Evolutionary conservation across 139 green algal species (phyloP), one percentile per base, ranked within the genome.

Genomic region (Medakamo hakoo): DNA sequence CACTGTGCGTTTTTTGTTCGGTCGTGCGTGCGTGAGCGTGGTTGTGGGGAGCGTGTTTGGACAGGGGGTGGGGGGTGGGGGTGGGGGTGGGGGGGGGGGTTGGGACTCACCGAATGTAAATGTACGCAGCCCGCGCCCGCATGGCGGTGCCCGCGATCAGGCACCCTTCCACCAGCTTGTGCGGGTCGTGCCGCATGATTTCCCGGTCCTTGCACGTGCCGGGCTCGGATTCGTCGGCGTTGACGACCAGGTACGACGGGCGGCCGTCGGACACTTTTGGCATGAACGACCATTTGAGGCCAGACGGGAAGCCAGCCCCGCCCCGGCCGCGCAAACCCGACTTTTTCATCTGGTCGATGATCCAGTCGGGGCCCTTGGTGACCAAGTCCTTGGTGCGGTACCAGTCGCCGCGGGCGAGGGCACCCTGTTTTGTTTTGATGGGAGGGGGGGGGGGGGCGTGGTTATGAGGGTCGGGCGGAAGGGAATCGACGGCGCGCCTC

Each of bases 171-270:
- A 98, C 73, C 57, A 98, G 86, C 57, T 97, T 97, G 76, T 97
- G 90, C 26, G 90, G 90, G 73, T 97, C 90, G 76, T 97, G 84
- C 27, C 90, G 72, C 84, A 97, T 94, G 73, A 97, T 97, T 76
- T 97, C 88, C 1, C 89, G 73, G 77, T 97, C 92, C 79, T 93
- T 97, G 83, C 92, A 97, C 0, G 92, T 98, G 55, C 92, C 92
- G 16, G 92, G 92, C 81, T 98, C 92, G 22, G 73, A 88, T 84
- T 98, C 92, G 66, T 97, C 92, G 14, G 78, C 92, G 64, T 98
- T 98, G 4, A 98, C 84, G 24, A 98, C 90, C 63, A 98, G 73
- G 73, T 97, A 97, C 22, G 72, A 88, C 22, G 91, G 92, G 5
- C 91, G 77, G 0, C 90, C 88, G 63, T 97, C 92, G 26, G 75